Base-by-base conservation (phyloP, 306 rosid species). In the Glycine tomentella region DNA sequence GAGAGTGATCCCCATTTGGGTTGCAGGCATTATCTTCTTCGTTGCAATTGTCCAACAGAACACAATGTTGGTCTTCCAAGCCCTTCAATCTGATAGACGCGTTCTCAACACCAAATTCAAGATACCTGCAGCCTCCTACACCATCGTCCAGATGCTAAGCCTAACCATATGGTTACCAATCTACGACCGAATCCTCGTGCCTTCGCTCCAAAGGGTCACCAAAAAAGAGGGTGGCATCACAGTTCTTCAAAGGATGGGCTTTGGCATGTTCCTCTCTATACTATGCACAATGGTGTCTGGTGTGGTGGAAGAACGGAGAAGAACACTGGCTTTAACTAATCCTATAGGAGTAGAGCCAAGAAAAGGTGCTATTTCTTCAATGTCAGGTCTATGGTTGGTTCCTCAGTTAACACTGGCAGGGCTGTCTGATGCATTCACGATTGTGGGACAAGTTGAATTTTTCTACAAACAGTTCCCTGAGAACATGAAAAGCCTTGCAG, bases 381-480 rank as follows among this genome's bases (percentile, higher is more conserved):
- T 92, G 97, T 82, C 97, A 1, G 97, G 78, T 14, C 16, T 90
- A 8, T 95, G 97, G 98, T 63, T 95, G 58, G 9, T 92, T 83
- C 98, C 98, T 66, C 98, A 95, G 82, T 51, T 89, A 50, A 2
- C 61, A 5, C 12, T 95, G 1, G 87, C 92, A 5, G 94, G 98
- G 10, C 46, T 92, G 1, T 73, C 92, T 49, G 95, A 92, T 61
- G 90, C 85, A 11, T 92, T 95, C 20, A 36, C 90, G 0, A 31
- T 85, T 31, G 81, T 95, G 1, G 97, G 94, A 17, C 91, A 90
- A 81, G 83, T 89, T 45, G 98, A 95, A 6, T 89, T 95, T 80
- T 92, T 89, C 90, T 91, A 92, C 84, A 95, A 92, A 84, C 98
- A 95, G 49, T 90, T 95, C 20, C 98, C 98, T 3, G 95, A 95